Evolutionary conservation across 2,329 filamentous ascomycete genomes (phyloP).

Genomic region (Pseudogymnoascus sp.): DNA sequence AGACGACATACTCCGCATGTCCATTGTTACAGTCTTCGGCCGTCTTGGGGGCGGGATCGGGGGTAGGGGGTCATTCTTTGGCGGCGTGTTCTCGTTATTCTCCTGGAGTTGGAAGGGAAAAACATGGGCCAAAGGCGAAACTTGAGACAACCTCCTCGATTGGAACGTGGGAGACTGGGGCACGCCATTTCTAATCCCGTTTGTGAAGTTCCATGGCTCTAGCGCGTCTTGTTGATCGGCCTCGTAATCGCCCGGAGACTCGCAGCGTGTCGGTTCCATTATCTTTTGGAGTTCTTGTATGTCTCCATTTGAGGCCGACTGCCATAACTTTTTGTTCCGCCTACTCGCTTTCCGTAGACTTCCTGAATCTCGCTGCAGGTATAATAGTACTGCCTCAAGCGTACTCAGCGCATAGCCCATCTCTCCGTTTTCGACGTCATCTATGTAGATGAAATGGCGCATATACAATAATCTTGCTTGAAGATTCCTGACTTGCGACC

Average conservation of each 20-base stretch:
- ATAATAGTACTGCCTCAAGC: slow-evolving; percentile 86
- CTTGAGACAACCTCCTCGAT: slow-evolving; percentile 20
- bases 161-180: neutral
- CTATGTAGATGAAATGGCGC: slow-evolving; percentile 94
- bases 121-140: slow-evolving; percentile 61
- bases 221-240: neutral
- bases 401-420: slow-evolving; percentile 94
- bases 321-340: slow-evolving; percentile 80
- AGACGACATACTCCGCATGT: slow-evolving; percentile 78
- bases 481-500: slow-evolving; percentile 77
- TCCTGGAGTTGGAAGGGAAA: slow-evolving; percentile 75
- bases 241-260: slow-evolving; percentile 32
- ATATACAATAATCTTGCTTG: slow-evolving; percentile 90
- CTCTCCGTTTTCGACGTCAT: slow-evolving; percentile 93
- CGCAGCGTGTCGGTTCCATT: slow-evolving; percentile 56
- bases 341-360: slow-evolving; percentile 76
- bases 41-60: slow-evolving; percentile 32
- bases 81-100: slow-evolving; percentile 27
- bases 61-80: slow-evolving; percentile 27
- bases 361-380: slow-evolving; percentile 74
- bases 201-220: neutral
- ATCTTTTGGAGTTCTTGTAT: slow-evolving; percentile 67
- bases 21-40: slow-evolving; percentile 68
- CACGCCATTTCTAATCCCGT: neutral
- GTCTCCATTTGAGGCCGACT: slow-evolving; percentile 71